Evolutionary conservation across 202 grass and related monocot genomes (phyloP).

Genomic region (Elaeis oleifera): DNA sequence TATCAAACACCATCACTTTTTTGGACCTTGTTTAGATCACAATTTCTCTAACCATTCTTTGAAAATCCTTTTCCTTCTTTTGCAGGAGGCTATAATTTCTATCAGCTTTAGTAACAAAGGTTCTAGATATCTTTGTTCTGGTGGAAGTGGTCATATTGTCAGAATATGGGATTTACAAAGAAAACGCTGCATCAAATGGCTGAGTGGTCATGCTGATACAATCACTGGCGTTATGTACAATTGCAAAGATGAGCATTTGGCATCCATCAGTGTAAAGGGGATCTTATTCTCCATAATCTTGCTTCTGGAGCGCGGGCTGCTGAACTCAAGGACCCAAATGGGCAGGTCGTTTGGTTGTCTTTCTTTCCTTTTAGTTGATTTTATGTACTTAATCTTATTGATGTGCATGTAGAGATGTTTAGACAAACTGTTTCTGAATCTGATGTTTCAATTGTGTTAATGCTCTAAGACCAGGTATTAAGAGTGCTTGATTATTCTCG

Average conservation of each 20-base stretch:
- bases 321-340: slow-evolving; percentile 96
- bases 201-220: slow-evolving; percentile 78
- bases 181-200: slow-evolving; percentile 96
- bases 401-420: too few species aligned
- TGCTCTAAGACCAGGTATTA: slow-evolving; percentile 65
- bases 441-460: slow-evolving; percentile 25
- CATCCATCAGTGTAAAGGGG: slow-evolving; percentile 86
- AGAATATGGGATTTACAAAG: slow-evolving; percentile 96
- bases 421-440: not conserved
- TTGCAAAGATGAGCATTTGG: slow-evolving; percentile 91
- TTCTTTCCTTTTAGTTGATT: not conserved
- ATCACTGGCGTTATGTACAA: slow-evolving; percentile 97
- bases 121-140: slow-evolving; percentile 94
- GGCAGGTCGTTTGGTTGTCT: slow-evolving; percentile 52
- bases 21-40: not conserved
- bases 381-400: too few species aligned
- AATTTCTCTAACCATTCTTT: slow-evolving; percentile 7
- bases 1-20: not conserved
- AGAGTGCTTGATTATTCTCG: slow-evolving; percentile 95
- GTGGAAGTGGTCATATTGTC: slow-evolving; percentile 83
- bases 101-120: slow-evolving; percentile 97
- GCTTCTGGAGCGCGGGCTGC: slow-evolving; percentile 83
- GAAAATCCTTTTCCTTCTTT: slow-evolving; percentile 20
- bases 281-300: slow-evolving; percentile 99
- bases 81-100: slow-evolving; percentile 78